Percentiles rank a stretch among this genome's conserved stretches.
Evolutionary conservation across 116 monocot species (phyloP).

Genomic region (Posidonia oceanica): DNA sequence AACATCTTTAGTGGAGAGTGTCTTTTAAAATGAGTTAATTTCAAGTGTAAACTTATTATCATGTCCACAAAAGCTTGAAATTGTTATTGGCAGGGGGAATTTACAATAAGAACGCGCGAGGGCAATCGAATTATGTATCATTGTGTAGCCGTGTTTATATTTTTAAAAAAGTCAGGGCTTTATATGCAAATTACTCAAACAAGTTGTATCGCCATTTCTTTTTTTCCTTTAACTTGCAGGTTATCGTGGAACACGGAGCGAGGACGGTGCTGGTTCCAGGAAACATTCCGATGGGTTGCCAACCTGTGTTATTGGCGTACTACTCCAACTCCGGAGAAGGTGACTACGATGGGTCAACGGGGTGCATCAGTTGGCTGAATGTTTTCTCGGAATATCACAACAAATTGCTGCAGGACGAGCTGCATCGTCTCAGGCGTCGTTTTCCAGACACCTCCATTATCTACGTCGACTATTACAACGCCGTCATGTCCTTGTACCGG

Average conservation of each 20-base stretch:
- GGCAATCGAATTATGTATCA: too few species aligned
- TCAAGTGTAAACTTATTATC: too few species aligned
- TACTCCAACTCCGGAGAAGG: slow-evolving; percentile 7
- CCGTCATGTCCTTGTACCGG: slow-evolving; percentile 13
- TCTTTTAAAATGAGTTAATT: too few species aligned
- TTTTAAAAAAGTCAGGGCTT: too few species aligned
- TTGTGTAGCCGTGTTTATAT: too few species aligned
- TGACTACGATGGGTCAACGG: slow-evolving; percentile 29
- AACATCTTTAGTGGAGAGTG: too few species aligned
- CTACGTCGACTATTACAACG: slow-evolving; percentile 45
- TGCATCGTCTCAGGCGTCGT: slow-evolving; percentile 8
- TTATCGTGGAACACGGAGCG: slow-evolving; percentile 22
- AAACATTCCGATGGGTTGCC: slow-evolving; percentile 42
- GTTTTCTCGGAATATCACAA: slow-evolving; percentile 38
- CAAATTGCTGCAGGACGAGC: slow-evolving; percentile 14
- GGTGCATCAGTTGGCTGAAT: slow-evolving; percentile 48
- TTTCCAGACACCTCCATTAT: slow-evolving; percentile 28
- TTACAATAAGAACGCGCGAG: too few species aligned
- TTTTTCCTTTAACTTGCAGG: neutral
- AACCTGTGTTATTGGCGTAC: slow-evolving; percentile 9
- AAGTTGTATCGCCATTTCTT: too few species aligned
- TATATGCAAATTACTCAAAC: too few species aligned
- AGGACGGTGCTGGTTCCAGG: slow-evolving; percentile 37
- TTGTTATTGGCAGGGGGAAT: too few species aligned
- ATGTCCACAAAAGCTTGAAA: too few species aligned